phyloP scores from a whole-genome alignment of 768 basidiomycete species.

The Neoboletus brunneissimus region DNA sequence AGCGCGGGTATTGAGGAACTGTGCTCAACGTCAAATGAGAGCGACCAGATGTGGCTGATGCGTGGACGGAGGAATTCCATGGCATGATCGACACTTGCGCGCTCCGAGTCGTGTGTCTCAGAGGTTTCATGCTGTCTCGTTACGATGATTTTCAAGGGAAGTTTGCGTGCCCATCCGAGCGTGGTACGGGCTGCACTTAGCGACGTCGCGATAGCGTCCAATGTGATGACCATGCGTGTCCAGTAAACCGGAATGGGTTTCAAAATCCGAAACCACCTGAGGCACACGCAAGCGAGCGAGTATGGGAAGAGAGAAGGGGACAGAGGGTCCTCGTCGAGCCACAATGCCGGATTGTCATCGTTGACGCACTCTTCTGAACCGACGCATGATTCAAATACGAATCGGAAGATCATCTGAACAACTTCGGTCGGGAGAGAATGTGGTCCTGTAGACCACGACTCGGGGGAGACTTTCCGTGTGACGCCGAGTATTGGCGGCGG shows the following conservation, averaged over 20 bases:
- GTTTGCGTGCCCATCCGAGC: slow-evolving; percentile 3
- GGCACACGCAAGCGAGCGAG: slow-evolving; percentile 5
- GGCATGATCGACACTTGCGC: neutral
- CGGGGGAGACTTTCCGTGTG: neutral
- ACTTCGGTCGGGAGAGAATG: slow-evolving; percentile 12
- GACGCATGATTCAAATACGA: slow-evolving; percentile 7
- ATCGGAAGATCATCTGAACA: slow-evolving; percentile 6
- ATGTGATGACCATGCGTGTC: slow-evolving; percentile 7
- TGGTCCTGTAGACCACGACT: neutral
- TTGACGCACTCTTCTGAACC: neutral
- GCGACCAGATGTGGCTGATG: slow-evolving; percentile 3
- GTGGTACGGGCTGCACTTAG: neutral
- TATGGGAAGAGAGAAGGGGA: slow-evolving; percentile 12
- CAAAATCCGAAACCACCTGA: slow-evolving; percentile 7
- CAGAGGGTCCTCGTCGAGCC: slow-evolving; percentile 5
- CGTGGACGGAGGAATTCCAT: slow-evolving; percentile 6
- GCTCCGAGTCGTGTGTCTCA: slow-evolving; percentile 1
- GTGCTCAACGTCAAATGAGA: slow-evolving; percentile 7
- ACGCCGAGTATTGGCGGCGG: neutral
- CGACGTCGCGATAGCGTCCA: neutral
- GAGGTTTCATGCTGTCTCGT: slow-evolving; percentile 1
- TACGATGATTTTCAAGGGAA: slow-evolving; percentile 4
- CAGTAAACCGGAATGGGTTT: slow-evolving; percentile 2
- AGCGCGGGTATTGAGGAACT: slow-evolving; percentile 1
- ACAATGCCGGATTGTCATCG: neutral